phyloP scores from a whole-genome alignment of 352 stramenopile genomes.

The Pythium rishiriense region DNA sequence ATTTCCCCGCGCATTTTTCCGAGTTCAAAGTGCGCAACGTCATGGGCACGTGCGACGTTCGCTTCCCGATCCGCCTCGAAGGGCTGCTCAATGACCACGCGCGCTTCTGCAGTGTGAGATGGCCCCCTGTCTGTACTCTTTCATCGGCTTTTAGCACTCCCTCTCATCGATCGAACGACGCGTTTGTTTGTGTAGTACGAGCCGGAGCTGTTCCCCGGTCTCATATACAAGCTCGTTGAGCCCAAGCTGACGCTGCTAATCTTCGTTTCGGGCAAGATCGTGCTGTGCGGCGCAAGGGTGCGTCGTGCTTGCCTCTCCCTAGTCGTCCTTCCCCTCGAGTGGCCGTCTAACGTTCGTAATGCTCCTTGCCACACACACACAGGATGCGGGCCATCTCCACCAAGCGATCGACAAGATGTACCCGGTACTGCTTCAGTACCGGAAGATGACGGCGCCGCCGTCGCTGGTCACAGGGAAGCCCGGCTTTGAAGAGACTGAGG shows the following conservation, averaged over 20 bases:
- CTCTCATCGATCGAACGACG: background rate
- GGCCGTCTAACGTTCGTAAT: background rate
- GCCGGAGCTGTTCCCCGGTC: slow-evolving; percentile 98
- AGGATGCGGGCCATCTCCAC: slow-evolving; percentile 49
- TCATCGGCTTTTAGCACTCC: background rate
- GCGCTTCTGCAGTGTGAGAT: slow-evolving; percentile 90
- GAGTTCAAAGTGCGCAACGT: slow-evolving; percentile 98
- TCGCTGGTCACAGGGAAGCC: slow-evolving; percentile 71
- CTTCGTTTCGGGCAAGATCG: slow-evolving; percentile 99
- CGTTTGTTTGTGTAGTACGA: slow-evolving; percentile 83
- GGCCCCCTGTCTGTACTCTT: no score
- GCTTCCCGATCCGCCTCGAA: slow-evolving; percentile 99
- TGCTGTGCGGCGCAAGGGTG: slow-evolving; percentile 86
- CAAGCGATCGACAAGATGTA: slow-evolving; percentile 78
- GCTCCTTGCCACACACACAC: background rate
- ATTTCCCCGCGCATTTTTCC: slow-evolving; percentile 82
- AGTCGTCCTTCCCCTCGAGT: background rate
- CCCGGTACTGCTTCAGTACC: slow-evolving; percentile 63
- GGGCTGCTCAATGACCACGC: slow-evolving; percentile 96
- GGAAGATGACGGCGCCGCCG: slow-evolving; percentile 68
- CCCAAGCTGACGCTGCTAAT: slow-evolving; percentile 99
- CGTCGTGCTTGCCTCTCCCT: background rate
- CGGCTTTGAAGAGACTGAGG: slow-evolving; percentile 64
- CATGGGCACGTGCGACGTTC: slow-evolving; percentile 96
- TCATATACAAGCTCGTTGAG: slow-evolving; percentile 98